Base-by-base conservation (phyloP, 108 stramenopile genomes). In the Skeletonema marinoi region DNA sequence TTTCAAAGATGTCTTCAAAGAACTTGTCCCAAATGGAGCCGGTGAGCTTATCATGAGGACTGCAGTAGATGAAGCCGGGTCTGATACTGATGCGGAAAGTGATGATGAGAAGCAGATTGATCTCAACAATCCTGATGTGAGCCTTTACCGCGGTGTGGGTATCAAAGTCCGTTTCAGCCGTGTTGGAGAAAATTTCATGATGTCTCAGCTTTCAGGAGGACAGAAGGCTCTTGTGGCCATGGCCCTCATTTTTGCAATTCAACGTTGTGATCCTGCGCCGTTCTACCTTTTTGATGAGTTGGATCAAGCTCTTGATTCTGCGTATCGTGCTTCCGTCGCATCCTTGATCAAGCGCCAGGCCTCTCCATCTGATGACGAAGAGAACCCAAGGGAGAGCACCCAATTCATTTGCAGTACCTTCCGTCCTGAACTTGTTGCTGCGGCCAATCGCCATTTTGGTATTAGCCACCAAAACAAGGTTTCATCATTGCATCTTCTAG, bases 341-440 rank as follows among this genome's bases (percentile, higher is more conserved):
- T 82, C 90, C n/a, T 61, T 99, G 70, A 98, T 99, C 77, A 86
- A 97, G 73, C 78, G 90, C 4, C 98, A 99, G 81, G 94, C 98
- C 36, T 90, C 88, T 50, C 86, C 88, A 50, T 78, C 82, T 35
- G 94, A 97, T 50, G 97, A 93, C 76, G 93, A 96, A 5, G 68
- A 81, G 3, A 69, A 81, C 25, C 80, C 80, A 7, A 35, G 73
- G 39, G 80, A 81, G 46, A 75, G 80, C 44, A 96, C 98, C 0
- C 99, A 99, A 82, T 99, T 99, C 89, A 99, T 99, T 71, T 97
- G 97, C 14, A 97, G 95, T 67, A 99, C 99, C 6, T 99, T 99
- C 84, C 92, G 99, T 12, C 98, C 98, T 1, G 99, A 99, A 77
- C 78, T 99, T 59, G 98, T 99, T 3, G 82, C 85, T 4, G 91